Conservation (phyloP, 2,329 filamentous ascomycete species). For the Pseudogymnoascus sp. region DNA sequence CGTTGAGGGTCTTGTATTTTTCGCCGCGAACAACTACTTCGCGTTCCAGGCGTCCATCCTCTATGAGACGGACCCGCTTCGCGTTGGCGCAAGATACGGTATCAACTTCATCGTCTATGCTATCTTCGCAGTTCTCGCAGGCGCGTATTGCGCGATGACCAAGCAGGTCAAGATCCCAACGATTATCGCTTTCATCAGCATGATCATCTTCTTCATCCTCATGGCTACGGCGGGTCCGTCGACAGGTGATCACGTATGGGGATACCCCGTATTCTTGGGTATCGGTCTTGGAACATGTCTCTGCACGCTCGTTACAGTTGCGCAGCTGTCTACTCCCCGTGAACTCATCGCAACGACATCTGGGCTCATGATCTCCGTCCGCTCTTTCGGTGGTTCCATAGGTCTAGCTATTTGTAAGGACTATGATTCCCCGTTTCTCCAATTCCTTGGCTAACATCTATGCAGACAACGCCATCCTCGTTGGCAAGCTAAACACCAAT, state of each 20-base stretch:
- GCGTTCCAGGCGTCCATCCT: slow-evolving; percentile 31
- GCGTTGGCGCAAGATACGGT: slow-evolving; percentile 29
- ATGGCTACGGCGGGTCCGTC: slow-evolving; percentile 29
- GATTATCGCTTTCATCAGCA: slow-evolving; percentile 23
- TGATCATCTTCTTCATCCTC: slow-evolving; percentile 29
- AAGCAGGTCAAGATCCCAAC: slow-evolving; percentile 25
- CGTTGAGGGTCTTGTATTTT: slow-evolving; percentile 33
- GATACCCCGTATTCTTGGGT: slow-evolving; percentile 32
- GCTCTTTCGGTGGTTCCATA: slow-evolving; percentile 39
- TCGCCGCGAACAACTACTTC: slow-evolving; percentile 36
- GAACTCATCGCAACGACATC: slow-evolving; percentile 29
- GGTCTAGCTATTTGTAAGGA: slow-evolving; percentile 36
- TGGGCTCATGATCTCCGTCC: slow-evolving; percentile 30
- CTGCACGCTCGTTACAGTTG: slow-evolving; percentile 30
- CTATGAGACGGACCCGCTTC: slow-evolving; percentile 31
- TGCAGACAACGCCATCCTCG: slow-evolving; percentile 27
- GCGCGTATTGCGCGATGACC: slow-evolving; percentile 18
- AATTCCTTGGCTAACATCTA: background rate
- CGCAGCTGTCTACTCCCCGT: slow-evolving; percentile 32
- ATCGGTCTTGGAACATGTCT: slow-evolving; percentile 30
- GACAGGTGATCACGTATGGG: slow-evolving; percentile 28
- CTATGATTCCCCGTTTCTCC: background rate
- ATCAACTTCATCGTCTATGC: slow-evolving; percentile 28
- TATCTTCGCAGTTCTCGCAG: slow-evolving; percentile 26
- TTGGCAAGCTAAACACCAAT: slow-evolving; percentile 21